Conservation (phyloP, 2,329 filamentous ascomycete species). For the Claviceps sp. region DNA sequence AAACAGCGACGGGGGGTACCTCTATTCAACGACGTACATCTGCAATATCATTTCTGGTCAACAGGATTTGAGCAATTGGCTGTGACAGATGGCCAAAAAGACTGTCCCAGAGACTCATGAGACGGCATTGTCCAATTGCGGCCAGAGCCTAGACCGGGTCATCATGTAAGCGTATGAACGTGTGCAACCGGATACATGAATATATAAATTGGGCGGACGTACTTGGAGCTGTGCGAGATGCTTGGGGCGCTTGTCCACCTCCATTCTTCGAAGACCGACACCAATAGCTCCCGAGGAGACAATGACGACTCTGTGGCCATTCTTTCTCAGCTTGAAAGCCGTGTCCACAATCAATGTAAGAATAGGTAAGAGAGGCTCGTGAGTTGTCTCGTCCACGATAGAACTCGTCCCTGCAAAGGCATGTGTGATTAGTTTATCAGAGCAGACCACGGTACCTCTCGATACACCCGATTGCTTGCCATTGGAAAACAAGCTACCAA, state of each 20-base stretch:
- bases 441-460: neutral
- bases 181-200: neutral
- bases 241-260: conserved; percentile 76
- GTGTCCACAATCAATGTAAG: conserved; percentile 90
- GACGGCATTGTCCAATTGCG: conserved; percentile 86
- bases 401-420: conserved; percentile 70
- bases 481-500: neutral
- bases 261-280: conserved; percentile 81
- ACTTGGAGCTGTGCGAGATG: conserved; percentile 79
- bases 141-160: conserved; percentile 54
- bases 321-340: conserved; percentile 69
- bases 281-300: conserved; percentile 97
- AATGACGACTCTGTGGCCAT: conserved; percentile 89
- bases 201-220: conserved; percentile 7
- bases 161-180: neutral
- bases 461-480: neutral
- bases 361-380: conserved; percentile 84
- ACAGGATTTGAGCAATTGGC: conserved; percentile 84
- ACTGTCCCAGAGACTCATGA: conserved; percentile 93
- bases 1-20: no score
- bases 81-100: conserved; percentile 79
- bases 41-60: conserved; percentile 92
- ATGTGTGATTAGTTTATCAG: neutral
- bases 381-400: conserved; percentile 93
- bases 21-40: conserved; percentile 45